Conservation (phyloP, 2,329 filamentous ascomycete species). For the Beauveria caledonica region DNA sequence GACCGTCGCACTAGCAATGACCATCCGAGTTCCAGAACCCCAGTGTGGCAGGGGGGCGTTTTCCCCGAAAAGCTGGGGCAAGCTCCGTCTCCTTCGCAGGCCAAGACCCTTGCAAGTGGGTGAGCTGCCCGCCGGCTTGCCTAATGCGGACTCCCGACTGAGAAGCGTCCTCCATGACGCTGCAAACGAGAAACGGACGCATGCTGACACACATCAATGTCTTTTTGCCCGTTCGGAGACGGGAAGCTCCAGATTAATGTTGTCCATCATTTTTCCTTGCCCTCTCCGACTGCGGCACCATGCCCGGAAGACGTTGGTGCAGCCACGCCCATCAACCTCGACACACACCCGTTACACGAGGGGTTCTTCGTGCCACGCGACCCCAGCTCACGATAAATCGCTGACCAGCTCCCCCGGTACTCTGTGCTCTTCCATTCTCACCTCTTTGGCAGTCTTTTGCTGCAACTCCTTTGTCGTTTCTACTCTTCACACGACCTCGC, state of each 20-base stretch:
- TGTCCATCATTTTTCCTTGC: neutral
- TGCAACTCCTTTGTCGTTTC: neutral
- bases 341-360: neutral
- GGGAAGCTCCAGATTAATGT: slow-evolving; percentile 7
- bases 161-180: neutral
- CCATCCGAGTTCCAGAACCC: slow-evolving; percentile 5
- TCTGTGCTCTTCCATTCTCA: neutral
- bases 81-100: neutral
- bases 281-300: slow-evolving; percentile 4
- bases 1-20: neutral
- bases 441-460: neutral
- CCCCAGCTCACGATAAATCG: slow-evolving; percentile 5
- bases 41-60: neutral
- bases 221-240: neutral
- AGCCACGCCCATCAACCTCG: neutral
- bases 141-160: slow-evolving; percentile 12
- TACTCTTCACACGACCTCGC: slow-evolving; percentile 3
- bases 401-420: neutral
- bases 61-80: slow-evolving; percentile 7
- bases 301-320: neutral
- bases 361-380: neutral
- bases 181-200: neutral
- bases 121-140: slow-evolving; percentile 9
- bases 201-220: neutral
- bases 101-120: neutral